These are phyloP conservation scores for Cryptomeria japonica DNA, from an alignment of 75 land plant genomes.

Conservation along the genomic window DNA sequence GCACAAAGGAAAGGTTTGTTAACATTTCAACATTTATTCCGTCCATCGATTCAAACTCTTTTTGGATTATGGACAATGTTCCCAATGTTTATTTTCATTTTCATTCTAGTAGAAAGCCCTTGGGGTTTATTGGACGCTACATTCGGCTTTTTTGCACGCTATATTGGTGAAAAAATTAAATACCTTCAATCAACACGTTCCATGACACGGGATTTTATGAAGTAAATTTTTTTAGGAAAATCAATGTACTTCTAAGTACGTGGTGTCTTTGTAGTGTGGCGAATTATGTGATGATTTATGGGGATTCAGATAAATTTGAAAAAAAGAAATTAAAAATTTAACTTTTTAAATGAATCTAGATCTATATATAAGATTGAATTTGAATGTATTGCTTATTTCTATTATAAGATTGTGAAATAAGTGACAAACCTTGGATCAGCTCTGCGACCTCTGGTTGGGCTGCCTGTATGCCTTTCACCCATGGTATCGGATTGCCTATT, in stretches of 20 bases:
- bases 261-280: too few species aligned
- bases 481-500: too few species aligned
- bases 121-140: neutral
- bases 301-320: too few species aligned
- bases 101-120: neutral
- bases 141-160: neutral
- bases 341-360: too few species aligned
- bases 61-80: neutral
- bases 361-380: too few species aligned
- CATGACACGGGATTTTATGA: neutral
- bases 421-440: neutral
- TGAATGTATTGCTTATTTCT: neutral
- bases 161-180: neutral
- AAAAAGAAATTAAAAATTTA: too few species aligned
- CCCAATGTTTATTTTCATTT: neutral
- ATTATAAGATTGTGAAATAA: neutral
- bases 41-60: neutral
- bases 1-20: conserved; percentile 10
- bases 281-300: too few species aligned
- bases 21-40: neutral
- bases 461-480: too few species aligned
- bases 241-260: neutral
- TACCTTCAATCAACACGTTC: neutral
- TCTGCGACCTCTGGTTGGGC: too few species aligned
- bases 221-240: neutral